These are phyloP conservation scores for Dictyophora rubrovolvata DNA, from an alignment of 768 basidiomycete genomes.

Conservation along the genomic window DNA sequence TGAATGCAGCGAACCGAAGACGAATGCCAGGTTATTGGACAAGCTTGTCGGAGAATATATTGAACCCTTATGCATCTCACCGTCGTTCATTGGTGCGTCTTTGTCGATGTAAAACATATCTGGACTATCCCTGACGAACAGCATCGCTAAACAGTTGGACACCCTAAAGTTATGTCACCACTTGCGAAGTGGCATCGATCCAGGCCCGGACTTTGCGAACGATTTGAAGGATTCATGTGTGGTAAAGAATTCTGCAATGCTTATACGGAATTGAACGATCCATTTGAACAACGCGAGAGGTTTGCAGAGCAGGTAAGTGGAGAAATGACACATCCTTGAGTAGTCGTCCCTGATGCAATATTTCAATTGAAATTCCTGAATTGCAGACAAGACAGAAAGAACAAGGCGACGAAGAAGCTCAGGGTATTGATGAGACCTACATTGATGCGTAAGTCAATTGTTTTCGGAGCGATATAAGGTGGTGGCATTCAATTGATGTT, in stretches of 20 bases:
- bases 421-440: conserved; percentile 93
- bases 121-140: background rate
- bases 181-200: conserved; percentile 98
- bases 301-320: conserved; percentile 81
- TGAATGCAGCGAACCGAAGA: conserved; percentile 92
- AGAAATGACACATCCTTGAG: background rate
- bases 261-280: conserved; percentile 99
- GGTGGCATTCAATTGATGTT: conserved; percentile 7
- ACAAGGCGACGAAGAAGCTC: conserved; percentile 95
- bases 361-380: background rate
- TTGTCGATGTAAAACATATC: background rate
- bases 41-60: conserved; percentile 99
- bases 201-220: conserved; percentile 94
- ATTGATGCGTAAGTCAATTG: conserved; percentile 70
- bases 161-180: conserved; percentile 99
- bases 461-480: background rate
- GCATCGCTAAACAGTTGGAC: conserved; percentile 53
- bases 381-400: conserved; percentile 80
- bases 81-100: conserved; percentile 79
- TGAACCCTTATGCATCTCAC: conserved; percentile 92
- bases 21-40: conserved; percentile 89
- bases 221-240: conserved; percentile 97
- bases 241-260: conserved; percentile 99
- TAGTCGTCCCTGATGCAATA: background rate
- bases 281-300: conserved; percentile 87